Percentiles rank a stretch among this genome's conserved stretches.
phyloP scores from a whole-genome alignment of 495 filamentous ascomycete genomes.

The Penicillium bovifimosum region DNA sequence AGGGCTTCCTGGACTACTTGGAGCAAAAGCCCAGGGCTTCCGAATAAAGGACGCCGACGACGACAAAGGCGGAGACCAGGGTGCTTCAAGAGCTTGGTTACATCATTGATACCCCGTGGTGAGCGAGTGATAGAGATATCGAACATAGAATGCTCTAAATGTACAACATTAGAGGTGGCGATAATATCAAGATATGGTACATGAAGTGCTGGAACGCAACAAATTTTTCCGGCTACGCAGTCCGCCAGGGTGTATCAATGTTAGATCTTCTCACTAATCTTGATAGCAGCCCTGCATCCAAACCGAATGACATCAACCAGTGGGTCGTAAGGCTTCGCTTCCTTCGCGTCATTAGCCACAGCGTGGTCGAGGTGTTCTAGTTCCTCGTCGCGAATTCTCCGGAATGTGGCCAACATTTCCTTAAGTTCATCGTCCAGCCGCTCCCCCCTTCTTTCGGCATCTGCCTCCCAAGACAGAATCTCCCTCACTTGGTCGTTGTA shows the following conservation, averaged over 20 bases:
- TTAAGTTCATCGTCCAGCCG: conserved; percentile 73
- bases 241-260: background rate
- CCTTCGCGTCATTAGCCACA: conserved; percentile 82
- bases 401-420: conserved; percentile 65
- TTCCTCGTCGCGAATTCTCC: conserved; percentile 90
- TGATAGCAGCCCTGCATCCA: conserved; percentile 87
- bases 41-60: background rate
- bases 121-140: background rate
- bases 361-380: conserved; percentile 95
- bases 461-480: conserved; percentile 72
- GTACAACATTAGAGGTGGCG: background rate
- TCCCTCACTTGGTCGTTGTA: conserved; percentile 88
- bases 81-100: background rate
- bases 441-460: conserved; percentile 59
- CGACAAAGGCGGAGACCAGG: background rate
- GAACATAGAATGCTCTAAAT: background rate
- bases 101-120: conserved; percentile 12
- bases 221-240: too few relatives aligned
- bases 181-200: conserved; percentile 1
- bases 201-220: background rate
- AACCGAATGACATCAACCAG: conserved; percentile 82
- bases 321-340: conserved; percentile 81
- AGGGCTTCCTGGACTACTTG: conserved; percentile 59
- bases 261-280: conserved; percentile 81
- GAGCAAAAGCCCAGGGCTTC: conserved; percentile 16